phyloP scores from a whole-genome alignment of 2,329 filamentous ascomycete genomes.

The Claviceps sp. region DNA sequence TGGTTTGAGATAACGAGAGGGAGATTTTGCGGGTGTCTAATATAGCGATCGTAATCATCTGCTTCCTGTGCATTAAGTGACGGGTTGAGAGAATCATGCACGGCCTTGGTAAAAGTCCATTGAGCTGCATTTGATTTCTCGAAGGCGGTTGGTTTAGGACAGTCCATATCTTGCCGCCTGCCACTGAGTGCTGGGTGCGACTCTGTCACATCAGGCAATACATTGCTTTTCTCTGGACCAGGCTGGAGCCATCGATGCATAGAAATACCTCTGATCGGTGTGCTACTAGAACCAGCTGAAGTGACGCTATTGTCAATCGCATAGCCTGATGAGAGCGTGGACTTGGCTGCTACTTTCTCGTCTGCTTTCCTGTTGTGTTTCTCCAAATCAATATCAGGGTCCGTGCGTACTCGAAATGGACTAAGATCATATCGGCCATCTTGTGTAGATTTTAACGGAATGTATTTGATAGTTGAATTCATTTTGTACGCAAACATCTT shows the following conservation, averaged over 20 bases:
- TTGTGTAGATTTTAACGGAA: slow-evolving; percentile 59
- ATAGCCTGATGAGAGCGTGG: slow-evolving; percentile 20
- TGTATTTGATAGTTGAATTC: slow-evolving; percentile 76
- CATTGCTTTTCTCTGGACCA: slow-evolving; percentile 21
- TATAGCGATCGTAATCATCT: slow-evolving; percentile 78
- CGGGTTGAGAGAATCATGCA: slow-evolving; percentile 75
- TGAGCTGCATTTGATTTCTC: slow-evolving; percentile 76
- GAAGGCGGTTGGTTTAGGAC: slow-evolving; percentile 42
- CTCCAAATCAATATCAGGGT: slow-evolving; percentile 43
- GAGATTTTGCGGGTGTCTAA: slow-evolving; percentile 77
- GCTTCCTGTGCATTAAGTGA: slow-evolving; percentile 63
- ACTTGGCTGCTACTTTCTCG: slow-evolving; percentile 54
- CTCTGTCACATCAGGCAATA: slow-evolving; percentile 1
- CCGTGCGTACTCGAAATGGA: slow-evolving; percentile 69
- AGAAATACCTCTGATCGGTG: slow-evolving; percentile 33
- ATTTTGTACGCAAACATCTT: slow-evolving; percentile 91
- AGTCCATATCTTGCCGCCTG: slow-evolving; percentile 10
- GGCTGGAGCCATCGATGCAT: slow-evolving; percentile 51
- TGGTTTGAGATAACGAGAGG: slow-evolving; percentile 67
- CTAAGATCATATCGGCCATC: slow-evolving; percentile 71
- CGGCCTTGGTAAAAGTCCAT: slow-evolving; percentile 78
- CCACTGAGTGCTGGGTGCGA: neutral
- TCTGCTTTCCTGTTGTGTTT: slow-evolving; percentile 54
- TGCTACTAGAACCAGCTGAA: slow-evolving; percentile 25
- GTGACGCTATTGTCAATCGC: slow-evolving; percentile 26